phyloP scores from a whole-genome alignment of 371 early-diverging fungal species.

The Coemansia sp. region DNA sequence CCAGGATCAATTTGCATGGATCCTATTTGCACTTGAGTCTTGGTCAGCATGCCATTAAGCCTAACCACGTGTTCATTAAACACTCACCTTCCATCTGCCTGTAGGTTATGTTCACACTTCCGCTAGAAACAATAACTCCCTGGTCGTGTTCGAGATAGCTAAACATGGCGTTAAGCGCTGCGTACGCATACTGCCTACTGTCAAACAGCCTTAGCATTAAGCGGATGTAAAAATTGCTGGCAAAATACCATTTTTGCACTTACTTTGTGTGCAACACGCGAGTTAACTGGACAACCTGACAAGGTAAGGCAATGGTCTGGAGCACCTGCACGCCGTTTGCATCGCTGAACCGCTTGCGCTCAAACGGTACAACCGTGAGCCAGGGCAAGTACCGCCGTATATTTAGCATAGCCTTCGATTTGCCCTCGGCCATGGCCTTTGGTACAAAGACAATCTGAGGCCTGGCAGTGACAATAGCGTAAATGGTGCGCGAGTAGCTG shows the following conservation, averaged over 20 bases:
- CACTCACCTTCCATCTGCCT: conserved; percentile 40
- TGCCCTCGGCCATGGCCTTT: conserved; percentile 33
- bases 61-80: neutral
- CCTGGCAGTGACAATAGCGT: conserved; percentile 26
- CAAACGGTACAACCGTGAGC: conserved; percentile 23
- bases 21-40: conserved; percentile 14
- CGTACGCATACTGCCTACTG: conserved; percentile 39
- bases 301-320: conserved; percentile 16
- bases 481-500: conserved; percentile 46
- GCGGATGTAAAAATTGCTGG: too few species aligned
- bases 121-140: conserved; percentile 8
- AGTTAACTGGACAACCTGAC: conserved; percentile 13
- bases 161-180: conserved; percentile 39
- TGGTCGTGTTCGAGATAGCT: conserved; percentile 17
- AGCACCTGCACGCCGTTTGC: conserved; percentile 17
- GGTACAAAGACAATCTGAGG: conserved; percentile 41
- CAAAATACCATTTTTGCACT: neutral
- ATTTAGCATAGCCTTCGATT: conserved; percentile 41
- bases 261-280: conserved; percentile 31
- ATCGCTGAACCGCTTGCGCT: conserved; percentile 33
- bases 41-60: neutral
- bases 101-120: conserved; percentile 18
- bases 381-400: conserved; percentile 44
- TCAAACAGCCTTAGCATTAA: neutral
- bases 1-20: conserved; percentile 48